Conservation (phyloP, 306 rosid species). For the Herpetospermum pedunculosum region DNA sequence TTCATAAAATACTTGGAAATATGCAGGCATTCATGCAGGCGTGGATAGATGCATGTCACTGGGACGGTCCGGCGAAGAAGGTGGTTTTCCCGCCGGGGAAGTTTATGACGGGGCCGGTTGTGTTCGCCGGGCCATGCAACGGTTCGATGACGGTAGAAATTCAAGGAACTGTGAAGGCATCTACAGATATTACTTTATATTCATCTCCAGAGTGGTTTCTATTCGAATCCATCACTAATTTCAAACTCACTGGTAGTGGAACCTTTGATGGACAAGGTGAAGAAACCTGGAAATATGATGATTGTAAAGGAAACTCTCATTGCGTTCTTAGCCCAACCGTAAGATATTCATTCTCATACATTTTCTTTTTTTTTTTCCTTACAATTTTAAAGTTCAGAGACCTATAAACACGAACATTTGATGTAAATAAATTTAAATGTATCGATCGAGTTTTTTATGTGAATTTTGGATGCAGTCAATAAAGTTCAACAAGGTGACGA, state of each 20-base stretch:
- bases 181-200: conserved; percentile 33
- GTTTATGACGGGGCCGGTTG: conserved; percentile 31
- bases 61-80: conserved; percentile 24
- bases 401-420: background rate
- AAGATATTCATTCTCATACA: background rate
- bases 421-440: background rate
- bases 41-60: conserved; percentile 55
- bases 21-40: conserved; percentile 56
- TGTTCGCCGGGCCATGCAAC: conserved; percentile 58
- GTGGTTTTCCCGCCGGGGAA: conserved; percentile 46
- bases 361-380: background rate
- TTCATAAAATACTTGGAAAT: too few relatives aligned
- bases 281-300: conserved; percentile 27
- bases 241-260: conserved; percentile 39
- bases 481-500: conserved; percentile 27
- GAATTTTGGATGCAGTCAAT: conserved; percentile 34
- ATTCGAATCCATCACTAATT: conserved; percentile 21
- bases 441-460: too few relatives aligned
- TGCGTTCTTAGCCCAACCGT: conserved; percentile 41
- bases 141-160: conserved; percentile 39
- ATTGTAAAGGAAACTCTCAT: background rate
- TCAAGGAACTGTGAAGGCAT: conserved; percentile 31
- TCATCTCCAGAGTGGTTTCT: conserved; percentile 40
- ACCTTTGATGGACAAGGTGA: conserved; percentile 66
- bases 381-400: too few relatives aligned